Evolutionary conservation across 148 eudicot species (phyloP).

Genomic region (Limonium bicolor): DNA sequence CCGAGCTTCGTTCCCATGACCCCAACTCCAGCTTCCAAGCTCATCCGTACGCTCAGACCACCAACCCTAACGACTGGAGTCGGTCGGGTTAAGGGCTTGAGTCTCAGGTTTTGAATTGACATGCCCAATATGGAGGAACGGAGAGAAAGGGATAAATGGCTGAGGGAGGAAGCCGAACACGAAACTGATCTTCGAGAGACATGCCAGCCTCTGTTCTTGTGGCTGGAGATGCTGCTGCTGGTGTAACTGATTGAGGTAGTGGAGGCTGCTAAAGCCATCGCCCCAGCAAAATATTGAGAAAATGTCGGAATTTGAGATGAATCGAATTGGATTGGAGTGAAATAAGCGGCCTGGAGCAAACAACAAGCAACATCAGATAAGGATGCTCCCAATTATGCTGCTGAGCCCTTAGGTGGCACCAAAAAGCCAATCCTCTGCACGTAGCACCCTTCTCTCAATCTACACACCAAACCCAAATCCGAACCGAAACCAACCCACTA

Average conservation of each 20-base stretch:
- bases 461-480: too few species aligned
- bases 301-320: too few species aligned
- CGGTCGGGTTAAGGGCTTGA: conserved; percentile 6
- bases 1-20: conserved; percentile 88
- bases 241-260: conserved; percentile 19
- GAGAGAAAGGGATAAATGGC: conserved; percentile 10
- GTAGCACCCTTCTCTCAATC: too few species aligned
- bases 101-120: conserved; percentile 14
- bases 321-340: too few species aligned
- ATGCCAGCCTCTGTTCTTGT: neutral
- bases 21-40: conserved; percentile 78
- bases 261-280: conserved; percentile 27
- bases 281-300: too few species aligned
- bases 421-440: too few species aligned
- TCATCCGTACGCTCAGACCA: conserved; percentile 15
- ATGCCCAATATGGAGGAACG: conserved; percentile 19
- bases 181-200: neutral
- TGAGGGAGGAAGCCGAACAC: conserved; percentile 6
- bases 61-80: neutral
- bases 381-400: too few species aligned
- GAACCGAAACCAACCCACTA: too few species aligned
- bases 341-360: too few species aligned
- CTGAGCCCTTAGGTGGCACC: too few species aligned
- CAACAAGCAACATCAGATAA: too few species aligned
- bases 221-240: conserved; percentile 10